A percentile compares a stretch with the other conserved stretches of the same genome.
Evolutionary conservation across 495 filamentous ascomycete genomes (phyloP).

Genomic region (Penicillium odoratum): DNA sequence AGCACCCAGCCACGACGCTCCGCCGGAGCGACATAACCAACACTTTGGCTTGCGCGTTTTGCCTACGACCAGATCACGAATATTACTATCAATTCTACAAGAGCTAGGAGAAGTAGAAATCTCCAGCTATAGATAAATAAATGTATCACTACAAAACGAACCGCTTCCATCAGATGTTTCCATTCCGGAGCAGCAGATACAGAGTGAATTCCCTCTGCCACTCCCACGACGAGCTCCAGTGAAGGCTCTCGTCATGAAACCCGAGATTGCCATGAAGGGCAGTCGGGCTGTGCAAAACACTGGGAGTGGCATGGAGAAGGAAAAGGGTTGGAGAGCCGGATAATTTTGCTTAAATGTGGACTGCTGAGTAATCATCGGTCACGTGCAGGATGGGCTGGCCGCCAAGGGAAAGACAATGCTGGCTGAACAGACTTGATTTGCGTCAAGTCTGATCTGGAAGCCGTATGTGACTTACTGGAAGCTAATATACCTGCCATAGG

Average conservation of each 20-base stretch:
- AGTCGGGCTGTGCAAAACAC: constrained; percentile 54
- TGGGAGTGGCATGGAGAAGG: constrained; percentile 44
- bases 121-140: constrained; percentile 19
- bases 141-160: constrained; percentile 68
- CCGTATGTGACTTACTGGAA: constrained; percentile 67
- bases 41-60: not conserved
- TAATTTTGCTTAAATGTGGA: constrained; percentile 23
- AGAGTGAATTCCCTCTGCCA: constrained; percentile 76
- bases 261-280: constrained; percentile 47
- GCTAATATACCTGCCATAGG: constrained; percentile 70
- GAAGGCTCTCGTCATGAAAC: constrained; percentile 60
- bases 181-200: constrained; percentile 94
- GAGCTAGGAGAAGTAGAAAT: constrained; percentile 4
- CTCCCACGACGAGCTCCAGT: constrained; percentile 63
- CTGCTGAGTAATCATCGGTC: constrained; percentile 16
- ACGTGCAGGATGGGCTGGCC: constrained; percentile 64
- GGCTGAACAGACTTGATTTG: constrained; percentile 83
- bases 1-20: not conserved
- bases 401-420: constrained; percentile 78
- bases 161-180: constrained; percentile 72
- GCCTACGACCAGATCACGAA: constrained; percentile 1
- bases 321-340: constrained; percentile 19
- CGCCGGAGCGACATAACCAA: not conserved
- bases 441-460: constrained; percentile 65
- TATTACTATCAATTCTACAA: not conserved